Conservation (phyloP, 441 rosid species). For the Manihot esculenta region DNA sequence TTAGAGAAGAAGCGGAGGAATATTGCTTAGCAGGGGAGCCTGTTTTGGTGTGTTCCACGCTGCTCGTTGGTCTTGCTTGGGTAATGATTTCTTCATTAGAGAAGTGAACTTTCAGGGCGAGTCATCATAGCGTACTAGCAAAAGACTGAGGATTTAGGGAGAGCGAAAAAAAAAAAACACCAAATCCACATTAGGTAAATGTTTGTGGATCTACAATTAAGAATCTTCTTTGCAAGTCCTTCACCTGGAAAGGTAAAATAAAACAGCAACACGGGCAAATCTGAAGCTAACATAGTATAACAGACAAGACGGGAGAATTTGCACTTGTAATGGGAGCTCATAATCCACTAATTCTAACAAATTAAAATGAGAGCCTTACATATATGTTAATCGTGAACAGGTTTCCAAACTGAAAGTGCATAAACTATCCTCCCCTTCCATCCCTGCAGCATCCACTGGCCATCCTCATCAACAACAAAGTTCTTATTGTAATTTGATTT, state of each 20-base stretch:
- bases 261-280: background rate
- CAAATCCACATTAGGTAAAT: no score
- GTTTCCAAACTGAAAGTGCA: constrained; percentile 67
- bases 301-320: background rate
- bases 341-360: background rate
- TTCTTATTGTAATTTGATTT: constrained; percentile 39
- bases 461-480: constrained; percentile 58
- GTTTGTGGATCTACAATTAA: background rate
- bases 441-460: constrained; percentile 79
- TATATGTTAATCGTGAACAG: constrained; percentile 23
- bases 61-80: no score
- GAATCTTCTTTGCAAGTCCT: constrained; percentile 2
- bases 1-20: no score
- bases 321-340: background rate
- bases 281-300: background rate
- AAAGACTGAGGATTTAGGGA: background rate
- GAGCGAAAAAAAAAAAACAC: background rate
- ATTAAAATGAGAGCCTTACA: background rate
- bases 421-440: constrained; percentile 79
- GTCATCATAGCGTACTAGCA: no score
- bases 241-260: background rate
- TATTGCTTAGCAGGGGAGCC: background rate
- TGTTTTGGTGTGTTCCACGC: background rate
- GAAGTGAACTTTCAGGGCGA: no score
- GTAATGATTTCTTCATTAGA: no score